Conservation (phyloP, 306 rosid species). For the Ceratonia siliqua region DNA sequence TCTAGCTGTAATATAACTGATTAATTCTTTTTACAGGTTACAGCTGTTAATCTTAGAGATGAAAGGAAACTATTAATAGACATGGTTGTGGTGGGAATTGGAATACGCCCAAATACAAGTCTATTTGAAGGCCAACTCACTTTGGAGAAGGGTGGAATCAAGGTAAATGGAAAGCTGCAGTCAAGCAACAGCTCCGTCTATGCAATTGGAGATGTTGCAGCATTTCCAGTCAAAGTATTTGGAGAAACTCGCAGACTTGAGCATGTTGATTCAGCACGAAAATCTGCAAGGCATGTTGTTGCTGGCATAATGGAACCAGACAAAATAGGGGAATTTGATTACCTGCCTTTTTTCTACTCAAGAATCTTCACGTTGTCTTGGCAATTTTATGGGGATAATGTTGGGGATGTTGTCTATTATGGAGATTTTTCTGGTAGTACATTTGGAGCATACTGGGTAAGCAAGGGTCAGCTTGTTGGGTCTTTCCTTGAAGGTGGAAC, state of each 20-base stretch:
- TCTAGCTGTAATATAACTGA: not conserved
- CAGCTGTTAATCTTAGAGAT: slow-evolving; percentile 83
- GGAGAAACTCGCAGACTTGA: slow-evolving; percentile 91
- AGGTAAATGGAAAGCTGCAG: slow-evolving; percentile 88
- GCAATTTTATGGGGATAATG: slow-evolving; percentile 92
- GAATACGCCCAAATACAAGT: slow-evolving; percentile 95
- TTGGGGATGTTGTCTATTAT: slow-evolving; percentile 79
- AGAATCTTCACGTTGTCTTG: slow-evolving; percentile 90
- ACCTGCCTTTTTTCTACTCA: slow-evolving; percentile 93
- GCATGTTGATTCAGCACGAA: slow-evolving; percentile 92
- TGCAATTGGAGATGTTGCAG: slow-evolving; percentile 95
- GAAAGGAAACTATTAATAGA: slow-evolving; percentile 67
- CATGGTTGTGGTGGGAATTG: slow-evolving; percentile 98
- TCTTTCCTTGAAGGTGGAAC: slow-evolving; percentile 82
- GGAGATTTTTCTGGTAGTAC: slow-evolving; percentile 81
- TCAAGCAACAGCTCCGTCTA: slow-evolving; percentile 84
- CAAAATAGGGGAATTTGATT: slow-evolving; percentile 72
- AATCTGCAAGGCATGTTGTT: slow-evolving; percentile 80
- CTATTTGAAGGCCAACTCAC: slow-evolving; percentile 97
- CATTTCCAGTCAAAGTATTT: slow-evolving; percentile 92
- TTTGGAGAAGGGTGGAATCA: slow-evolving; percentile 97
- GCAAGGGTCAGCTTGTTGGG: slow-evolving; percentile 79
- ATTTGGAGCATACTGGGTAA: slow-evolving; percentile 92
- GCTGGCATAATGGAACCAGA: slow-evolving; percentile 73
- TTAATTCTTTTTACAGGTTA: slow-evolving; percentile 57